A percentile compares a stretch with the other conserved stretches of the same genome.
Conservation (phyloP, 805 yeast genomes). For the Candida rishiriensis region DNA sequence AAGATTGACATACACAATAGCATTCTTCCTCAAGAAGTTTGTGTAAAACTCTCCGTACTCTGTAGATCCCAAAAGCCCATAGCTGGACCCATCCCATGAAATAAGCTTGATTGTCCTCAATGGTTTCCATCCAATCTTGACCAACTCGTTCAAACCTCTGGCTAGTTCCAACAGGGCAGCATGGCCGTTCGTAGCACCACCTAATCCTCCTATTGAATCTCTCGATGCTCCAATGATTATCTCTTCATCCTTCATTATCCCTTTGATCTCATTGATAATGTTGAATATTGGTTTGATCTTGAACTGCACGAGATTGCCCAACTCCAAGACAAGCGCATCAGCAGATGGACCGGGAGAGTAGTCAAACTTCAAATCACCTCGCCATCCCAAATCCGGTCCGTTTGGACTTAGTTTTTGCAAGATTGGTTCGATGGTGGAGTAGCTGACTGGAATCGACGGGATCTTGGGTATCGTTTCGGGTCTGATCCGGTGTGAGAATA, state of each 20-base stretch:
- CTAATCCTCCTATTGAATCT: conserved; percentile 48
- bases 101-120: conserved; percentile 36
- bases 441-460: conserved; percentile 50
- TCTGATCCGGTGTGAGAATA: conserved; percentile 33
- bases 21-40: conserved; percentile 34
- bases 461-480: conserved; percentile 45
- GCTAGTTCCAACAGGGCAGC: conserved; percentile 48
- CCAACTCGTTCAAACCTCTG: conserved; percentile 42
- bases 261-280: conserved; percentile 51
- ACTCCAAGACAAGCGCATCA: conserved; percentile 25
- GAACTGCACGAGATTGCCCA: conserved; percentile 40
- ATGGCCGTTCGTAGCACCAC: conserved; percentile 48
- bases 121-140: conserved; percentile 42
- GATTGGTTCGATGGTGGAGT: conserved; percentile 38
- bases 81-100: conserved; percentile 43
- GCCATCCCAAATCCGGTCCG: conserved; percentile 35
- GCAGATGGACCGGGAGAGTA: conserved; percentile 46
- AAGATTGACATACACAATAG: conserved; percentile 47
- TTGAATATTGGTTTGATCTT: conserved; percentile 42
- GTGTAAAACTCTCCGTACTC: conserved; percentile 50
- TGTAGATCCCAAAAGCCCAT: conserved; percentile 52
- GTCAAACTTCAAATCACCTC: conserved; percentile 39
- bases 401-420: conserved; percentile 32
- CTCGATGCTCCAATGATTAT: conserved; percentile 53
- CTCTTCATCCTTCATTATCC: conserved; percentile 47